These are phyloP conservation scores for Licmophora abbreviata DNA, from an alignment of 108 stramenopile genomes.

Conservation along the genomic window DNA sequence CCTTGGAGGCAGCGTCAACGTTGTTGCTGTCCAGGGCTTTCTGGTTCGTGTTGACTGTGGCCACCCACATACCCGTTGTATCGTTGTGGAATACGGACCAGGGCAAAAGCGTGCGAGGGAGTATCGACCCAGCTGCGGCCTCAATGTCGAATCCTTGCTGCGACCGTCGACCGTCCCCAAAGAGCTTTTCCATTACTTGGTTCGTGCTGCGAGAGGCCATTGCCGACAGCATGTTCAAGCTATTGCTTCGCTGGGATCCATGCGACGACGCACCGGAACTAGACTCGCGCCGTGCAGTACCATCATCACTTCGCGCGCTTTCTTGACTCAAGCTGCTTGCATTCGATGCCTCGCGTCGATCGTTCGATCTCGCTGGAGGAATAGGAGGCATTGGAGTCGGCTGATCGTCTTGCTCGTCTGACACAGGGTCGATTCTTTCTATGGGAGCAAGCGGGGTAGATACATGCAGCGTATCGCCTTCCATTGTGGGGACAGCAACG, in stretches of 20 bases:
- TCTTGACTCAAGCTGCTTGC: background rate
- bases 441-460: too few species aligned
- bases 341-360: background rate
- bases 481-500: too few species aligned
- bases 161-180: conserved; percentile 9
- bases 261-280: conserved; percentile 1
- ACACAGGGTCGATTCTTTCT: too few species aligned
- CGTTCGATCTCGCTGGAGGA: background rate
- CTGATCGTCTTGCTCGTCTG: too few species aligned
- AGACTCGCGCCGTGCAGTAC: background rate
- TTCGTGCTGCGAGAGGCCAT: conserved; percentile 26
- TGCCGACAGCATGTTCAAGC: conserved; percentile 9
- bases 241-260: background rate
- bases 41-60: conserved; percentile 49
- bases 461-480: too few species aligned
- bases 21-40: conserved; percentile 44
- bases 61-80: conserved; percentile 45
- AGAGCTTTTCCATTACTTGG: conserved; percentile 33
- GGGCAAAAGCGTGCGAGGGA: conserved; percentile 49
- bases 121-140: conserved; percentile 14
- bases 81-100: conserved; percentile 61
- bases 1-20: conserved; percentile 27
- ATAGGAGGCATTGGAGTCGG: background rate
- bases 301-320: background rate
- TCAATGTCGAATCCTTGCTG: conserved; percentile 1